A percentile compares a stretch with the other conserved stretches of the same genome.
phyloP scores from a whole-genome alignment of 176 grass and related monocot genomes.

The Aegilops tauschii region DNA sequence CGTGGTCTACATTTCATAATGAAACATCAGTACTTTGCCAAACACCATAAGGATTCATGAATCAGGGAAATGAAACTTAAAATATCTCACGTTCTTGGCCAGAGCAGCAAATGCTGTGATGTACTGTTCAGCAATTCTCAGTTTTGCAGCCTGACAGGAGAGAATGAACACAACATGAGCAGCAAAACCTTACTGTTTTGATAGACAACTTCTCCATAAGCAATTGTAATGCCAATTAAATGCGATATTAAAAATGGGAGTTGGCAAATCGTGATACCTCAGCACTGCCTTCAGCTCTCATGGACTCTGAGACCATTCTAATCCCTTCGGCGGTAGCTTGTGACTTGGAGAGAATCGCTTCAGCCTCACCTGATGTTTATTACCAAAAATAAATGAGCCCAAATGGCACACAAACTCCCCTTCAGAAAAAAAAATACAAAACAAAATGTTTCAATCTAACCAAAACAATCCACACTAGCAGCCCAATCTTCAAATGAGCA shows the following conservation, averaged over 20 bases:
- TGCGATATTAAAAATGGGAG: not conserved
- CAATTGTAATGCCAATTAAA: not conserved
- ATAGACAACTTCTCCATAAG: not conserved
- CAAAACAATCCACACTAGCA: slow-evolving; percentile 11
- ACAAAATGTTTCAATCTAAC: not conserved
- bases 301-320: slow-evolving; percentile 63
- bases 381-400: slow-evolving; percentile 3
- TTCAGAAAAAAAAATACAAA: not conserved
- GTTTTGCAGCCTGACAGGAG: slow-evolving; percentile 60
- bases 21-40: not conserved
- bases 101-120: slow-evolving; percentile 65
- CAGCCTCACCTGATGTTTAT: slow-evolving; percentile 69
- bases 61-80: not conserved
- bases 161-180: not conserved
- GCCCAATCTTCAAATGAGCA: slow-evolving; percentile 1
- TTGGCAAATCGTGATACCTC: slow-evolving; percentile 47
- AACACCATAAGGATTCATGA: not conserved
- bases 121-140: slow-evolving; percentile 91
- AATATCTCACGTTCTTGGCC: slow-evolving; percentile 62
- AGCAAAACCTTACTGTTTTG: not conserved
- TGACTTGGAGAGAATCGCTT: slow-evolving; percentile 85
- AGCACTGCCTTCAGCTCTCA: slow-evolving; percentile 68
- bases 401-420: not conserved
- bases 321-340: slow-evolving; percentile 74
- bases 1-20: slow-evolving; percentile 46